A percentile compares a stretch with the other conserved stretches of the same genome.
Conservation (phyloP, 2,329 filamentous ascomycete species). For the Herpotrichia juniperi region DNA sequence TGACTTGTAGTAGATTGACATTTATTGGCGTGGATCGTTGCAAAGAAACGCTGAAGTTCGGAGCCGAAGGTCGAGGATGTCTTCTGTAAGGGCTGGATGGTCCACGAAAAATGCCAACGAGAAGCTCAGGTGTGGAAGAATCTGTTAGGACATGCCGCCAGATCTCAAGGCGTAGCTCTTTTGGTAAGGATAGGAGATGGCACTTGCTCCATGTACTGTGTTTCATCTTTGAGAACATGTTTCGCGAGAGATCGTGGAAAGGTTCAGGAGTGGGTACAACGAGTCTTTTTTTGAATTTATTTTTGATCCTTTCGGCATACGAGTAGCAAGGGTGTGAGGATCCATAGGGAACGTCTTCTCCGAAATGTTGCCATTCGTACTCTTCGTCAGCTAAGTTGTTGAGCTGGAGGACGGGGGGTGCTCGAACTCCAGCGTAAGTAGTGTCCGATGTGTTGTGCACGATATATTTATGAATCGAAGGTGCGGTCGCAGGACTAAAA, state of each 20-base stretch:
- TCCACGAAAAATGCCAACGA: slow-evolving; percentile 19
- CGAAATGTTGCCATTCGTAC: neutral
- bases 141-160: slow-evolving; percentile 26
- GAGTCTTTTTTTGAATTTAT: neutral
- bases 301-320: neutral
- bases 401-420: neutral
- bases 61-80: slow-evolving; percentile 3
- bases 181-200: slow-evolving; percentile 25
- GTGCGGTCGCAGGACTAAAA: neutral
- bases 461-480: neutral
- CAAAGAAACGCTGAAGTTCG: slow-evolving; percentile 4
- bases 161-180: slow-evolving; percentile 29
- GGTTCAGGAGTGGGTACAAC: neutral
- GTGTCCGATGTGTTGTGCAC: neutral
- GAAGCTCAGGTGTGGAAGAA: slow-evolving; percentile 9
- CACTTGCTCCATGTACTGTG: slow-evolving; percentile 12
- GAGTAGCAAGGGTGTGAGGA: neutral
- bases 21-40: slow-evolving; percentile 8
- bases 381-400: neutral
- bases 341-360: neutral
- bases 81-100: slow-evolving; percentile 2
- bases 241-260: neutral
- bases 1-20: slow-evolving; percentile 18
- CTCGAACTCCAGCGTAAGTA: neutral
- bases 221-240: neutral